These are phyloP conservation scores for Saksenaea vasiformis DNA, from an alignment of 371 early-diverging fungal genomes.

Conservation along the genomic window DNA sequence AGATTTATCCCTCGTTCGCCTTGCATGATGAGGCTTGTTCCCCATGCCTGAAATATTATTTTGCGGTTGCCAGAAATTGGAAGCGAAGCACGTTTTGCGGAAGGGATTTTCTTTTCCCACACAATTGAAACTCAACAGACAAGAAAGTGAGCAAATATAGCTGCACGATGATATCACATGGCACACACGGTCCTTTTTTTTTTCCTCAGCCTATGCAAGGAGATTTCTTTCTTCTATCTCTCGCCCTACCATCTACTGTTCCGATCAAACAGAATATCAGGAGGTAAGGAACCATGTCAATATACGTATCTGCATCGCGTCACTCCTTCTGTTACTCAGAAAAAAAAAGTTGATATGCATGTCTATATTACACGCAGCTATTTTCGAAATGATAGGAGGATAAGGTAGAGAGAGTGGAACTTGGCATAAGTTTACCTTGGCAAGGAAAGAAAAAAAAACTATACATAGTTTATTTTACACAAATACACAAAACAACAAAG, in stretches of 20 bases:
- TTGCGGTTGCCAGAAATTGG: too few relatives aligned
- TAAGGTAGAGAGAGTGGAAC: not conserved
- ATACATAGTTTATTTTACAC: slow-evolving; percentile 6
- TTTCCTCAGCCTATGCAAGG: not conserved
- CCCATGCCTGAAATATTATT: too few relatives aligned
- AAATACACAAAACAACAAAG: slow-evolving; percentile 1
- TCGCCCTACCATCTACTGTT: not conserved
- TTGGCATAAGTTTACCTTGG: not conserved
- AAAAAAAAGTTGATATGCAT: not conserved
- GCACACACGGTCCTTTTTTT: not conserved
- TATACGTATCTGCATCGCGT: not conserved
- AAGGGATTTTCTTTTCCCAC: too few relatives aligned
- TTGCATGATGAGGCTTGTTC: too few relatives aligned
- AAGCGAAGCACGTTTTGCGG: too few relatives aligned
- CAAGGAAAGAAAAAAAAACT: not conserved
- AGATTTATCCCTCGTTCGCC: too few relatives aligned
- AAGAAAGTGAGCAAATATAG: not conserved
- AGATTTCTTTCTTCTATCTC: not conserved
- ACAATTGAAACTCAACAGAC: too few relatives aligned
- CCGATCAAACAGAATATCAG: not conserved
- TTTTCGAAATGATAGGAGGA: not conserved
- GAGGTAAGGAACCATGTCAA: not conserved
- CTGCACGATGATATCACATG: slow-evolving; percentile 1
- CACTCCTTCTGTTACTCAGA: not conserved
- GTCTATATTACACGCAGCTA: slow-evolving; percentile 2